Base-by-base conservation (phyloP, 2,329 filamentous ascomycete genomes). In the Beauveria sp. region DNA sequence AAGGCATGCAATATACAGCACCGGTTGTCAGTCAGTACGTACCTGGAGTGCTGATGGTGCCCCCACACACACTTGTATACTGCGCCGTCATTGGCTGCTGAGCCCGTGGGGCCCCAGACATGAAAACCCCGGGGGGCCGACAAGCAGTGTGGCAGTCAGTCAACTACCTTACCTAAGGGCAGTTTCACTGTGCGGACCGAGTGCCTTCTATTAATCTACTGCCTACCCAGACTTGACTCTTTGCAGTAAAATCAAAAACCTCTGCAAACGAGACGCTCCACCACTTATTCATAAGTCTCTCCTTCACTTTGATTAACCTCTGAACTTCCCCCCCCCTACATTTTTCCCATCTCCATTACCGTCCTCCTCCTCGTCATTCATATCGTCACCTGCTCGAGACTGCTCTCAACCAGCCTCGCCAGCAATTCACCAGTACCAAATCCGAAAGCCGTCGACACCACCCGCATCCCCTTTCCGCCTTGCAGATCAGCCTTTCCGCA, bases 361-460 rank as follows among this genome's bases (percentile, higher is more conserved):
- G 18, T 22, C 2, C 16, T 22, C 30, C 30, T 40, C 18, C 28
- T 45, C 38, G 47, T 45, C 56, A 59, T 59, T 45, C 24, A 22
- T 20, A 5, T 28, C 16, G 22, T 28, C 26, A 5, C 24, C n/a
- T 14, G n/a, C 34, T 49, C 46, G 10, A 16, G 5, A 12, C n/a
- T 22, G n/a, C 45, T 22, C 20, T 14, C 6, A 26, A 9, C 34
- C 22, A 51, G 47, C 38, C 34, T 42, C 57, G 28, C 28, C 49
- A 47, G 14, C 34, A 14, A 14, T 38, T 38, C 34, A 38, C 5
- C 12, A 16, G 34, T 38, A 38, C 34, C 34, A 38, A 38, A 38
- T 38, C 50, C 58, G 50, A 60, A 60, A 60, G 42, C 58, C 58
- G 58, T 60, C 20, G 40, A 30, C 53, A 56, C 24, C 24, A 50